These are phyloP conservation scores for Peterozyma xylosa DNA, from an alignment of 805 yeast species.

Conservation along the genomic window DNA sequence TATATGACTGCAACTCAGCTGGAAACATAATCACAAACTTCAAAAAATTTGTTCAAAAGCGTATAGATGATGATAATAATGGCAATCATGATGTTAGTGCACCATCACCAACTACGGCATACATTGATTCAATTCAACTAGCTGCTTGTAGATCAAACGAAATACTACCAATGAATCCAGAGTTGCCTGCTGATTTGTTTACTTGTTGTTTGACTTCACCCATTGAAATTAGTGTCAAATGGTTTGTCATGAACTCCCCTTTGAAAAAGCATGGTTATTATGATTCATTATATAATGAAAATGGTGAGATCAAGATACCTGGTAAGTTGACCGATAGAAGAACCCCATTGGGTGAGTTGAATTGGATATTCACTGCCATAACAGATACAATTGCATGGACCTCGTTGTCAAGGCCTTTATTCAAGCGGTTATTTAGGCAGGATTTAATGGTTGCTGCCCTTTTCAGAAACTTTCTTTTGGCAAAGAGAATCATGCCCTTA, in stretches of 20 bases:
- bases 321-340: conserved; percentile 89
- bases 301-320: conserved; percentile 66
- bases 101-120: conserved; percentile 60
- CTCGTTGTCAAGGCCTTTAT: conserved; percentile 75
- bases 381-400: conserved; percentile 99
- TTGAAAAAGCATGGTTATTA: conserved; percentile 43
- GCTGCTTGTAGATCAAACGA: conserved; percentile 91
- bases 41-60: conserved; percentile 80
- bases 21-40: conserved; percentile 89
- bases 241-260: conserved; percentile 85
- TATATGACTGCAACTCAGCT: conserved; percentile 90
- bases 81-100: conserved; percentile 44
- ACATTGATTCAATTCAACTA: conserved; percentile 81
- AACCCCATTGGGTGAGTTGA: conserved; percentile 91
- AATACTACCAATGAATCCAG: conserved; percentile 85
- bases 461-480: conserved; percentile 85
- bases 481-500: conserved; percentile 89
- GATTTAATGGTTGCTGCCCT: conserved; percentile 95
- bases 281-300: conserved; percentile 36
- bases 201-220: conserved; percentile 95
- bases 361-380: conserved; percentile 97
- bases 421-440: conserved; percentile 86
- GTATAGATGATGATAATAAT: conserved; percentile 80
- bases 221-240: conserved; percentile 84
- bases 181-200: conserved; percentile 90